These are phyloP conservation scores for Sporothrix pseudoabietina DNA, from an alignment of 2,329 filamentous ascomycete species.

Conservation along the genomic window DNA sequence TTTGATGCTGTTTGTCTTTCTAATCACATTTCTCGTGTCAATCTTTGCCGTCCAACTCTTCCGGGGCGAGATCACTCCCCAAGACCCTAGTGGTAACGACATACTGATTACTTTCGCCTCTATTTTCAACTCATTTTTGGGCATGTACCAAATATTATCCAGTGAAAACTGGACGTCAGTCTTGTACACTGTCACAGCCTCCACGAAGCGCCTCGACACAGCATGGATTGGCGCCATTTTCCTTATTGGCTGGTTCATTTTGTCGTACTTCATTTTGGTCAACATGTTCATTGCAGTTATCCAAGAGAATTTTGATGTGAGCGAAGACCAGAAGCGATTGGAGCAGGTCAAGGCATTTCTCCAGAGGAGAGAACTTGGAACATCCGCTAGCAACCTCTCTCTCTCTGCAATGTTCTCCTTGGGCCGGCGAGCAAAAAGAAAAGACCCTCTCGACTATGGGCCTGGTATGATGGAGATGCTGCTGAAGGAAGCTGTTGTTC, in stretches of 20 bases:
- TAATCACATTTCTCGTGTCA: slow-evolving; percentile 90
- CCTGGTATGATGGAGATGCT: slow-evolving; percentile 94
- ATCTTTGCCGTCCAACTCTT: slow-evolving; percentile 95
- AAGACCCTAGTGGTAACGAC: slow-evolving; percentile 62
- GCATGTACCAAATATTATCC: slow-evolving; percentile 96
- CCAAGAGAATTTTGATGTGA: slow-evolving; percentile 98
- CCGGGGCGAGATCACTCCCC: slow-evolving; percentile 74
- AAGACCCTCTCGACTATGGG: slow-evolving; percentile 88
- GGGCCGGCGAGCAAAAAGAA: slow-evolving; percentile 60
- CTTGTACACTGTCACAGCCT: slow-evolving; percentile 77
- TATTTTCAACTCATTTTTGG: slow-evolving; percentile 93
- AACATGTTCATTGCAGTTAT: slow-evolving; percentile 99
- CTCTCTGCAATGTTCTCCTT: slow-evolving; percentile 71
- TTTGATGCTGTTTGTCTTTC: slow-evolving; percentile 91
- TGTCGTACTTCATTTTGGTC: slow-evolving; percentile 91
- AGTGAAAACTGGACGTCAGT: slow-evolving; percentile 95
- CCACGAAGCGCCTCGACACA: slow-evolving; percentile 66
- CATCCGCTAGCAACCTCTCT: slow-evolving; percentile 71
- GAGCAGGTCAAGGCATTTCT: slow-evolving; percentile 96
- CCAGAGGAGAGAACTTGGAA: slow-evolving; percentile 82
- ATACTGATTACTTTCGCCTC: slow-evolving; percentile 79
- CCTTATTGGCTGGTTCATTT: slow-evolving; percentile 91
- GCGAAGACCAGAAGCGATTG: slow-evolving; percentile 94
- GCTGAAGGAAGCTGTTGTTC: slow-evolving; percentile 91
- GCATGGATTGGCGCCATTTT: slow-evolving; percentile 92